Evolutionary conservation across 2,329 filamentous ascomycete species (phyloP).

Genomic region (Apiospora koreana): DNA sequence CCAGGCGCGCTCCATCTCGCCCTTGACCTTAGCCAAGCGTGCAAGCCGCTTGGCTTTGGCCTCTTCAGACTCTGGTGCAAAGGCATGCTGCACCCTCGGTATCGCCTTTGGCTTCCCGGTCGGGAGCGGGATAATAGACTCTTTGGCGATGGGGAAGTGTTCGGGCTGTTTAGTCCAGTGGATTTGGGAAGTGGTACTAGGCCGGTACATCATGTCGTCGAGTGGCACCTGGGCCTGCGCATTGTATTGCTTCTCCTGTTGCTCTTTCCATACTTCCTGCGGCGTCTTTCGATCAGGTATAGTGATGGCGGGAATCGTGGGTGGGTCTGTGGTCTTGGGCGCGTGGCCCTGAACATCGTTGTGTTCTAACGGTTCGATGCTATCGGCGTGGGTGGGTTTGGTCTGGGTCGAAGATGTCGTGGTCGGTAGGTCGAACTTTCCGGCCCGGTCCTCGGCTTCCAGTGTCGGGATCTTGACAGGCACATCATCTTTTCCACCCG

Average conservation of each 20-base stretch:
- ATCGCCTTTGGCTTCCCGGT: slow-evolving; percentile 69
- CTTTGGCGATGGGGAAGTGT: slow-evolving; percentile 72
- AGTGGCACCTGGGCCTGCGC: slow-evolving; percentile 25
- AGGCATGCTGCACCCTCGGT: slow-evolving; percentile 74
- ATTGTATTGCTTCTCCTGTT: slow-evolving; percentile 19
- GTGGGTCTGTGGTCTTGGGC: slow-evolving; percentile 24
- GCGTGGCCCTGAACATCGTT: slow-evolving; percentile 4
- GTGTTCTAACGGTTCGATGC: background rate
- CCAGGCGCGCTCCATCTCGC: slow-evolving; percentile 80
- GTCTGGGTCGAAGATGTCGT: slow-evolving; percentile 15
- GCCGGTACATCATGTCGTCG: slow-evolving; percentile 24
- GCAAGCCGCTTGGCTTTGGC: slow-evolving; percentile 63
- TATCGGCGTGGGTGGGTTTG: slow-evolving; percentile 17
- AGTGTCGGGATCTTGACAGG: slow-evolving; percentile 25
- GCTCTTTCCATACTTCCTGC: slow-evolving; percentile 23
- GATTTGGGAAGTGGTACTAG: slow-evolving; percentile 35
- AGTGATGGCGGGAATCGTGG: slow-evolving; percentile 21
- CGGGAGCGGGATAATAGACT: slow-evolving; percentile 75
- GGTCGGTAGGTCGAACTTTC: slow-evolving; percentile 16
- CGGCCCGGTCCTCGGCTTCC: slow-evolving; percentile 20
- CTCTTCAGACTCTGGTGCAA: slow-evolving; percentile 63
- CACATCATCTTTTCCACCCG: slow-evolving; percentile 16
- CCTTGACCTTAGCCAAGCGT: slow-evolving; percentile 68
- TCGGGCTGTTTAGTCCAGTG: slow-evolving; percentile 78
- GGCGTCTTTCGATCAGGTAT: slow-evolving; percentile 33